Evolutionary conservation across 108 stramenopile species (phyloP).

Genomic region (Parmales sp.): DNA sequence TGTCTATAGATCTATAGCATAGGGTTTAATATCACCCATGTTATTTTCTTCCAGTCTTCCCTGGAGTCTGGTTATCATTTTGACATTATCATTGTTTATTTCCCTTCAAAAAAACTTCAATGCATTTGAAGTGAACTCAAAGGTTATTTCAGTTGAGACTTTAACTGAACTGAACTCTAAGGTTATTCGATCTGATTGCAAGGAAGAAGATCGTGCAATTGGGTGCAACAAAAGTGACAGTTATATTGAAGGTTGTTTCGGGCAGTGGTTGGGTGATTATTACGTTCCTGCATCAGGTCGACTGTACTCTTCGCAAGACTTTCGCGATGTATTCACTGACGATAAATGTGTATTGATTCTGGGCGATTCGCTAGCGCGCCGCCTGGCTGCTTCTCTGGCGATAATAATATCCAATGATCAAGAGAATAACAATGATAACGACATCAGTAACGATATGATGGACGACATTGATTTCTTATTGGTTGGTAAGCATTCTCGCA

Average conservation of each 20-base stretch:
- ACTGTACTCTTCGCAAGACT: neutral
- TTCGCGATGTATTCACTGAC: neutral
- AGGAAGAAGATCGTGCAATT: no score
- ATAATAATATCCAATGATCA: neutral
- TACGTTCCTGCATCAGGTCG: neutral
- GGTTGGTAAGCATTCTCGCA: neutral
- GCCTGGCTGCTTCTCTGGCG: neutral
- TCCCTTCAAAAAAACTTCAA: no score
- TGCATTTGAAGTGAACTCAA: no score
- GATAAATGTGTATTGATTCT: neutral
- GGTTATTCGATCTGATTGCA: no score
- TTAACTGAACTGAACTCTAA: no score
- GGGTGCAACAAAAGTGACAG: no score
- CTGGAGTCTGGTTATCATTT: no score
- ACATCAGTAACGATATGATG: neutral
- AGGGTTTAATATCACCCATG: no score
- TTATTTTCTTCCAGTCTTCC: no score
- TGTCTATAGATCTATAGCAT: no score
- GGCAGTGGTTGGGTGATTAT: neutral
- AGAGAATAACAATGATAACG: neutral
- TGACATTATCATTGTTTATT: no score
- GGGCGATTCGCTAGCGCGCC: neutral
- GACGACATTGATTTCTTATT: neutral
- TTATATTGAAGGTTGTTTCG: slow-evolving; percentile 7
- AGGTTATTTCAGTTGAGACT: no score